phyloP scores from a whole-genome alignment of 2,329 filamentous ascomycete genomes.

The Fusarium temperatum region DNA sequence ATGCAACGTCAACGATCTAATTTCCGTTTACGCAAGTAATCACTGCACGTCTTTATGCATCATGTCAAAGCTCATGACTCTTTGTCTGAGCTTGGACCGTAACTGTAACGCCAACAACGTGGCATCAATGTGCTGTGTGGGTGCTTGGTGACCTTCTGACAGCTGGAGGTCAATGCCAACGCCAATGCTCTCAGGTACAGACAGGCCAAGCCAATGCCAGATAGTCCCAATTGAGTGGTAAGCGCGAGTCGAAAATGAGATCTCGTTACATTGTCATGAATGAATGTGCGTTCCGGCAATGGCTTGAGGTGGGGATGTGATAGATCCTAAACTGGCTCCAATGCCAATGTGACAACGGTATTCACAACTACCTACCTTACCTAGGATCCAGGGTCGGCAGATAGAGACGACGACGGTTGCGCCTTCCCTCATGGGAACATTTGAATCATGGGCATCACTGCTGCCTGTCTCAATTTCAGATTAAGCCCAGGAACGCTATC shows the following conservation, averaged over 20 bases:
- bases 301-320: not conserved
- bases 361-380: not conserved
- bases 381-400: constrained; percentile 30
- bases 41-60: constrained; percentile 16
- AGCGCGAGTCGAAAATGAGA: not conserved
- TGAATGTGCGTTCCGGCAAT: not conserved
- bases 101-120: constrained; percentile 20
- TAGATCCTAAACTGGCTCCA: constrained; percentile 14
- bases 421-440: not conserved
- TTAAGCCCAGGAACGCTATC: not conserved
- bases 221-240: not conserved
- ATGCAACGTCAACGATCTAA: constrained; percentile 12
- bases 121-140: constrained; percentile 16
- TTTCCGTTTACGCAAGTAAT: constrained; percentile 5
- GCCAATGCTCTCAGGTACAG: not conserved
- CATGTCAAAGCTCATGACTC: constrained; percentile 7
- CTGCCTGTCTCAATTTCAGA: not conserved
- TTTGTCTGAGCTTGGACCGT: constrained; percentile 6
- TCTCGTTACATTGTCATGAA: constrained; percentile 12
- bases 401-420: constrained; percentile 20
- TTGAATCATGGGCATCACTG: not conserved
- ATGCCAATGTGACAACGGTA: not conserved
- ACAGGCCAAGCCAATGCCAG: not conserved
- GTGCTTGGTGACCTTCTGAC: not conserved
- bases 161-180: not conserved